Conservation (phyloP, 768 basidiomycete species). For the Asterophora parasitica region DNA sequence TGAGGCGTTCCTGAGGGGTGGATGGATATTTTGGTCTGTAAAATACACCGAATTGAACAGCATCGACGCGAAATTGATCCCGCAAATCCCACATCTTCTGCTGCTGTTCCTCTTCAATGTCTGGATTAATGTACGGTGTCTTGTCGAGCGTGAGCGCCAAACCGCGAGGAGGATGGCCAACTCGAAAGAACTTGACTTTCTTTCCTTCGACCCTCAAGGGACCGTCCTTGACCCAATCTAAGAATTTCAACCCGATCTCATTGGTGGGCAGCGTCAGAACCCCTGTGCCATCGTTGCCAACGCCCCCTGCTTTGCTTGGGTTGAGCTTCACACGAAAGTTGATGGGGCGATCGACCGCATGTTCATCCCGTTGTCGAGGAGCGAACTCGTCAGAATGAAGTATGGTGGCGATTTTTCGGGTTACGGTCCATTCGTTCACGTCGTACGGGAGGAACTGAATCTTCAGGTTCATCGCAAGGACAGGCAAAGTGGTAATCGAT, state of each 20-base stretch:
- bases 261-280: constrained; percentile 33
- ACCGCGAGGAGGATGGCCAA: constrained; percentile 10
- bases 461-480: constrained; percentile 30
- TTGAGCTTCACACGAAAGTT: constrained; percentile 64
- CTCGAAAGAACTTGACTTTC: constrained; percentile 33
- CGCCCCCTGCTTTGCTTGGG: constrained; percentile 38
- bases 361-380: constrained; percentile 26
- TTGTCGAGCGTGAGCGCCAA: constrained; percentile 39
- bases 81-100: constrained; percentile 39
- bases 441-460: constrained; percentile 34
- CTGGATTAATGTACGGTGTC: constrained; percentile 52
- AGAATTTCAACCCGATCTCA: constrained; percentile 40
- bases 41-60: constrained; percentile 64
- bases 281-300: constrained; percentile 54
- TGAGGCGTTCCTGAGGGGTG: constrained; percentile 23
- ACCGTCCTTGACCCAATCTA: constrained; percentile 35
- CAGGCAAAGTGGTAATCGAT: constrained; percentile 7
- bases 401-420: constrained; percentile 46
- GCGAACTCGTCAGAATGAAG: constrained; percentile 55
- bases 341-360: constrained; percentile 29
- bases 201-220: constrained; percentile 38
- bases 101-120: constrained; percentile 45
- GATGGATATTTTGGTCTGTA: constrained; percentile 34
- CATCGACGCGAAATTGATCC: constrained; percentile 48
- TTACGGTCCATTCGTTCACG: constrained; percentile 52